phyloP scores from a whole-genome alignment of 306 rosid species.

The Fragaria ananassa region DNA sequence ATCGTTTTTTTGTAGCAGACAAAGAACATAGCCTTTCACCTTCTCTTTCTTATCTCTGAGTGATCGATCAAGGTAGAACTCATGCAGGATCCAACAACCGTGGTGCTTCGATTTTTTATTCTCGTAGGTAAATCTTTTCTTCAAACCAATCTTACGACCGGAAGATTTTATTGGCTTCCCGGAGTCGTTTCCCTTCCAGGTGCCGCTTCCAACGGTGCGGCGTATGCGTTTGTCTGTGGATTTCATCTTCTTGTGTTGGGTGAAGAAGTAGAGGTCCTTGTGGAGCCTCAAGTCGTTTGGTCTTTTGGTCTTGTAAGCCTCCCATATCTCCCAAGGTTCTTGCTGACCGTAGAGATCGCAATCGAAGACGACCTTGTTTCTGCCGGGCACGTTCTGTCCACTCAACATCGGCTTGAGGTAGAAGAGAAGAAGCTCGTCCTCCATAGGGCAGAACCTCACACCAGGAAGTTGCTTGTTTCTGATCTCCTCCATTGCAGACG shows the following conservation, averaged over 20 bases:
- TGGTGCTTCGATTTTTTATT: not conserved
- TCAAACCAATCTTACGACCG: not conserved
- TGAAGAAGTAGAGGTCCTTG: slow-evolving; percentile 1
- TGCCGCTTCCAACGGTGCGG: not conserved
- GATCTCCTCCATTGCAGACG: too few relatives aligned
- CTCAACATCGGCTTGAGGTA: too few relatives aligned
- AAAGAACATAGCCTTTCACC: not conserved
- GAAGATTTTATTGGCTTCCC: not conserved
- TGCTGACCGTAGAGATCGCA: too few relatives aligned
- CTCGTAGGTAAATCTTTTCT: not conserved
- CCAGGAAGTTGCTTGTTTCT: too few relatives aligned
- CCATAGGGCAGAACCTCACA: too few relatives aligned
- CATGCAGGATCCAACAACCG: not conserved
- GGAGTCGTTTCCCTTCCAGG: not conserved
- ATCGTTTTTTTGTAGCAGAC: not conserved
- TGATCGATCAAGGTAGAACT: not conserved
- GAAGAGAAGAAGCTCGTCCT: too few relatives aligned
- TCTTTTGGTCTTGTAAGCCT: not conserved
- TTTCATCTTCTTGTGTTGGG: not conserved
- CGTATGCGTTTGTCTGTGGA: not conserved
- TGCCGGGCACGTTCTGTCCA: too few relatives aligned
- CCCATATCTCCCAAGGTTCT: slow-evolving; percentile 9
- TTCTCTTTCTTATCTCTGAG: not conserved
- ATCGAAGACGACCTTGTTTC: too few relatives aligned
- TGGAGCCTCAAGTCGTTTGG: not conserved